Evolutionary conservation across 73 alveolate genomes (phyloP), one percentile per base, ranked within the genome.

Genomic region (Uronychia setigera): DNA sequence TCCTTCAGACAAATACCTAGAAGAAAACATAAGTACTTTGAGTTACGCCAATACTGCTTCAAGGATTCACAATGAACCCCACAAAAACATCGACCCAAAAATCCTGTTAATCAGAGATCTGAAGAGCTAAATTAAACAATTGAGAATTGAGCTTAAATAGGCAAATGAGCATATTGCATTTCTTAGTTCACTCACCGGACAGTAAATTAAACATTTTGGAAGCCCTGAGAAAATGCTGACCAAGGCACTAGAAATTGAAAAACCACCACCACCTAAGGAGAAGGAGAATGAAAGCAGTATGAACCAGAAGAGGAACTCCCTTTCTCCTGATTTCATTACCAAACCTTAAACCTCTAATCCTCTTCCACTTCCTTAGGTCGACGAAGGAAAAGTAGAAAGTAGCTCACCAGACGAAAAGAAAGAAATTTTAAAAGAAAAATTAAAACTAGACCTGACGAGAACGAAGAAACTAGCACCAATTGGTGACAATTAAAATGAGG

Each of bases 31-130:
- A 1, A 94, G 95, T 57, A 98, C 99, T 34, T 88, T 98, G 58
- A 75, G 91, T 74, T 98, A 98, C 91, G 99, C 99, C 1, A 93
- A 96, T 0, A 93, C 93, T 85, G 99, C 99, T 34, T 92, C 94
- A 46, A 88, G 88, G 57, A 98, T 98, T 28, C 92, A 96, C 13
- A 98, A 98, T 84, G 87, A 94, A 82, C 98, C 99, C 9, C 82
- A 90, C 19, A 93, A 93, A 78, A 98, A 98, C 91, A 97, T 90
- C 31, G 99, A 96, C 93, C 99, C 99, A 1, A 96, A 96, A 74
- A 89, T 74, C 27, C 84, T 81, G 87, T 30, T 92, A 5, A 92
- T 96, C 74, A 88, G 82, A 35, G 93, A 89, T 29, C 83, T 88
- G 83, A 92, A 82, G 87, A 58, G 60, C 30, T 29, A 79, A 34